These are phyloP conservation scores for Lactarius sanguifluus DNA, from an alignment of 768 basidiomycete genomes.

Conservation along the genomic window DNA sequence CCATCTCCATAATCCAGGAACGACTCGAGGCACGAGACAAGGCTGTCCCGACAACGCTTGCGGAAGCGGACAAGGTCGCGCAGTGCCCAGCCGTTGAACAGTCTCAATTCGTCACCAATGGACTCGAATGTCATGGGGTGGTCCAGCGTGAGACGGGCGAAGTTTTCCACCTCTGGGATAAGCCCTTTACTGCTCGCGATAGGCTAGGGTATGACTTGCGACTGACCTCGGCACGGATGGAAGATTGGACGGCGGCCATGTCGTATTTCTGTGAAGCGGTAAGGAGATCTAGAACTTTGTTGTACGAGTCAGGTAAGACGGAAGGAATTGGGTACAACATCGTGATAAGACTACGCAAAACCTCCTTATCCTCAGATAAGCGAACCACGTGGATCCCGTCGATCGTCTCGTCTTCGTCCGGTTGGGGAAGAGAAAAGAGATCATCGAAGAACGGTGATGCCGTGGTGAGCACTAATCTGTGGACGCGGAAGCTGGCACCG, in stretches of 20 bases:
- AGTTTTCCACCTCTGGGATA: neutral
- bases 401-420: slow-evolving; percentile 13
- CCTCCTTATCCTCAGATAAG: slow-evolving; percentile 16
- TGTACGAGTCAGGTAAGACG: slow-evolving; percentile 5
- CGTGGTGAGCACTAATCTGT: slow-evolving; percentile 34
- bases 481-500: slow-evolving; percentile 34
- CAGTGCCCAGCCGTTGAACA: slow-evolving; percentile 14
- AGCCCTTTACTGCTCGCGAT: slow-evolving; percentile 16
- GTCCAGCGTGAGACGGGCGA: slow-evolving; percentile 8
- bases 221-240: slow-evolving; percentile 1
- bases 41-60: slow-evolving; percentile 12
- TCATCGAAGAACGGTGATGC: slow-evolving; percentile 36
- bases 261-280: slow-evolving; percentile 31
- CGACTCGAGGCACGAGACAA: slow-evolving; percentile 8
- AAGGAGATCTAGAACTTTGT: slow-evolving; percentile 16
- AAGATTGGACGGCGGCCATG: slow-evolving; percentile 23
- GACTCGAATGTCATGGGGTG: slow-evolving; percentile 15
- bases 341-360: slow-evolving; percentile 16
- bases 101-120: slow-evolving; percentile 2
- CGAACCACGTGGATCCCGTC: slow-evolving; percentile 23
- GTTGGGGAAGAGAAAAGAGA: slow-evolving; percentile 33
- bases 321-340: slow-evolving; percentile 15
- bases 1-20: slow-evolving; percentile 1
- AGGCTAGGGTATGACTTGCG: neutral
- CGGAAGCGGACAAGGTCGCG: slow-evolving; percentile 12